Conservation (phyloP, 2,329 filamentous ascomycete species). For the Fusarium sublunatum region DNA sequence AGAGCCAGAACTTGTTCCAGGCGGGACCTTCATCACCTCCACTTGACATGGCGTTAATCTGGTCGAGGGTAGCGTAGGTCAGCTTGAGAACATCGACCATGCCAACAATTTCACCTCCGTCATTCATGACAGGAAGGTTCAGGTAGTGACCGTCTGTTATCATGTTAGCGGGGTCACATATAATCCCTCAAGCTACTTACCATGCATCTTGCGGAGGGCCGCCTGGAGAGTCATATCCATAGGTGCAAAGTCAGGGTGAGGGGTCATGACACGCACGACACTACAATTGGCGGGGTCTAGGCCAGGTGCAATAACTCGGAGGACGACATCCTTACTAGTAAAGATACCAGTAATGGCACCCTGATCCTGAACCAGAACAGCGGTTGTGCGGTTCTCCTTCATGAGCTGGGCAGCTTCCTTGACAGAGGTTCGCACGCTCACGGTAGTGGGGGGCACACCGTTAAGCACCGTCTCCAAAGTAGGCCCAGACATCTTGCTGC, state of each 20-base stretch:
- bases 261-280: conserved; percentile 98
- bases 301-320: conserved; percentile 96
- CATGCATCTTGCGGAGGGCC: conserved; percentile 98
- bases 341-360: conserved; percentile 99
- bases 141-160: conserved; percentile 91
- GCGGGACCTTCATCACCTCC: conserved; percentile 92
- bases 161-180: conserved; percentile 22
- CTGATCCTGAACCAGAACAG: conserved; percentile 94
- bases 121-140: conserved; percentile 98
- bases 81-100: conserved; percentile 99
- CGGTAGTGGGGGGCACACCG: conserved; percentile 90
- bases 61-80: conserved; percentile 96
- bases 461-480: conserved; percentile 95
- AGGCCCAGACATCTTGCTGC: conserved; percentile 96
- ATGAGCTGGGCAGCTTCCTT: conserved; percentile 95
- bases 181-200: conserved; percentile 62
- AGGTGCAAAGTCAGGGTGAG: conserved; percentile 97
- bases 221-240: conserved; percentile 99
- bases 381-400: conserved; percentile 99
- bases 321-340: conserved; percentile 98
- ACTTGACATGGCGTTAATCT: conserved; percentile 94
- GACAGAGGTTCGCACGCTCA: conserved; percentile 94
- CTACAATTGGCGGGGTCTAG: conserved; percentile 95
- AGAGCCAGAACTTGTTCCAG: conserved; percentile 99
- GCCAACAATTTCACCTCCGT: conserved; percentile 94